Percentiles rank a stretch among this genome's conserved stretches.
Conservation (phyloP, 2,329 filamentous ascomycete species). For the Alternaria sp. region DNA sequence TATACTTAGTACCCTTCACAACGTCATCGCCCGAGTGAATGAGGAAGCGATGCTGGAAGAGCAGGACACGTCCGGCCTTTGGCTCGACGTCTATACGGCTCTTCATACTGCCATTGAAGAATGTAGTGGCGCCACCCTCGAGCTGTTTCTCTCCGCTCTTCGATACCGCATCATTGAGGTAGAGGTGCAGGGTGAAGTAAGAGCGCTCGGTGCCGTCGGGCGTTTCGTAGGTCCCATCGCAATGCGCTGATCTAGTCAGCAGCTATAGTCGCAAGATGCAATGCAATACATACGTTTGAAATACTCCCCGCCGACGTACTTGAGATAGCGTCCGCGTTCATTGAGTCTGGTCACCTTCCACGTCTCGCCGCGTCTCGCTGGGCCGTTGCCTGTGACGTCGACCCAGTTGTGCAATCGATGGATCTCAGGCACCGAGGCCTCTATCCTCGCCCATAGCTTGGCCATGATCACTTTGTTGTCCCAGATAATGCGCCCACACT, state of each 20-base stretch:
- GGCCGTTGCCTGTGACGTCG: constrained; percentile 55
- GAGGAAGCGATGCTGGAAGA: constrained; percentile 63
- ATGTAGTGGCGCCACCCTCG: constrained; percentile 63
- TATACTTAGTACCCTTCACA: constrained; percentile 60
- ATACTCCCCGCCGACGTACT: constrained; percentile 74
- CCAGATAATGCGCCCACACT: constrained; percentile 80
- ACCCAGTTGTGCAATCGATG: constrained; percentile 47
- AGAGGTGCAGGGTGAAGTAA: constrained; percentile 63
- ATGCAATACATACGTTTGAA: constrained; percentile 60
- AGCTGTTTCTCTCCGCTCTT: constrained; percentile 45
- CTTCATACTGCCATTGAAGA: constrained; percentile 48
- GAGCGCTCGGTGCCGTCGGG: constrained; percentile 59
- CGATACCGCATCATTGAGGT: constrained; percentile 55
- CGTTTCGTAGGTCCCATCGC: constrained; percentile 69
- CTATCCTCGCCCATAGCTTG: constrained; percentile 66
- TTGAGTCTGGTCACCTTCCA: constrained; percentile 64
- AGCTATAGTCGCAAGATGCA: neutral
- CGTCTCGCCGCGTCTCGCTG: constrained; percentile 51
- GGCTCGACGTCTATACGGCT: constrained; percentile 55
- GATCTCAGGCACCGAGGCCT: constrained; percentile 57
- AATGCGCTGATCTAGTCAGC: constrained; percentile 61
- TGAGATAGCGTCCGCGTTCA: constrained; percentile 76
- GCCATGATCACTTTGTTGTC: constrained; percentile 68
- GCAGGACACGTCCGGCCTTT: constrained; percentile 58
- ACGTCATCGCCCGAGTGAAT: constrained; percentile 64